These are phyloP conservation scores for Blastobotrys peoriensis DNA, from an alignment of 805 yeast species.

Conservation along the genomic window DNA sequence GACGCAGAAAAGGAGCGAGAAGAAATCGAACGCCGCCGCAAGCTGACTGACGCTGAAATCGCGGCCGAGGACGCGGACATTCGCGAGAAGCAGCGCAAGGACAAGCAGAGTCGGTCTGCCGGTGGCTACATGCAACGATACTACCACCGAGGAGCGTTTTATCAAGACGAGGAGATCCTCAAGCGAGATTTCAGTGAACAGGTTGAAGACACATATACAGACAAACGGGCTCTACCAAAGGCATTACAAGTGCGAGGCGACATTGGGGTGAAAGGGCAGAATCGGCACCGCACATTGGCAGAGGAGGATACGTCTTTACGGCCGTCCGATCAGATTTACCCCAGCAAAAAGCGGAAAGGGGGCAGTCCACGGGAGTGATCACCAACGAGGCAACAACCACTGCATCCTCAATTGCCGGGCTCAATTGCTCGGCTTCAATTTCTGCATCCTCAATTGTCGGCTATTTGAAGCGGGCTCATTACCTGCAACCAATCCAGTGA, in stretches of 20 bases:
- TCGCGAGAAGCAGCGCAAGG: slow-evolving; percentile 14
- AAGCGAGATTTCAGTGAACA: slow-evolving; percentile 29
- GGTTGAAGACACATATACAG: slow-evolving; percentile 28
- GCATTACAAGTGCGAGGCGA: slow-evolving; percentile 26
- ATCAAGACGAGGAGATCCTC: slow-evolving; percentile 28
- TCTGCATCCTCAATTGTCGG: too few species aligned
- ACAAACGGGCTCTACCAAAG: slow-evolving; percentile 26
- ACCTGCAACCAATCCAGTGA: too few species aligned
- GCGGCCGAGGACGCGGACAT: slow-evolving; percentile 14
- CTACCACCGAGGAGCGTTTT: slow-evolving; percentile 33
- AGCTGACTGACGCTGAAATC: slow-evolving; percentile 26
- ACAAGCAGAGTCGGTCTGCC: slow-evolving; percentile 4
- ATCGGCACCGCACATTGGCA: slow-evolving; percentile 23
- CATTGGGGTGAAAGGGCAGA: slow-evolving; percentile 28
- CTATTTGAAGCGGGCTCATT: too few species aligned
- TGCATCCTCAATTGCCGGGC: too few species aligned
- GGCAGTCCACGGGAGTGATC: too few species aligned
- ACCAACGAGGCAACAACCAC: too few species aligned
- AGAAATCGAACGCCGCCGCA: slow-evolving; percentile 28
- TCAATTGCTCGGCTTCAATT: too few species aligned
- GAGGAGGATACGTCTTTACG: slow-evolving; percentile 29
- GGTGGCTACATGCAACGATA: slow-evolving; percentile 23
- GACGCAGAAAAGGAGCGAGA: slow-evolving; percentile 32
- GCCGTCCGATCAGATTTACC: not conserved
- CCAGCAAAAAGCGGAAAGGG: not conserved